Evolutionary conservation across 2,329 filamentous ascomycete species (phyloP), one percentile per base, ranked within the genome.

Genomic region (Ophiostoma himal-ulmi): DNA sequence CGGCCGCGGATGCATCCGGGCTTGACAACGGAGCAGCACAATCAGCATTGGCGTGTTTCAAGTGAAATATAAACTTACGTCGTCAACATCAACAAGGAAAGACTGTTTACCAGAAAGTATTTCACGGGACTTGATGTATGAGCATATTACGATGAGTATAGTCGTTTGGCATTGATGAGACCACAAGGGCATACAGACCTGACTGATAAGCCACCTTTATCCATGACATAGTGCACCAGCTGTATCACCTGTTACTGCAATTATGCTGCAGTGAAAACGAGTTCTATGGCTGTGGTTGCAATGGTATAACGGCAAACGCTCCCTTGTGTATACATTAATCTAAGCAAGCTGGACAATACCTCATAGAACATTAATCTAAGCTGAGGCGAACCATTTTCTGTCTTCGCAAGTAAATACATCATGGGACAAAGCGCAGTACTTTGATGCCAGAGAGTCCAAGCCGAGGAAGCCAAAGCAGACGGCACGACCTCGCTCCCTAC

Each of bases 1-100:
- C 60, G 34, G n/a, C 60, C 30, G 26, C 60, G 60, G 60, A 64
- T 64, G 60, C 60, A 64, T 64, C 60, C 60, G 26, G 10, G 13
- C 13, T 36, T 4, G 30, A 64, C 34, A 10, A 64, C 20, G 17
- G 60, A 64, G 34, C 34, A 64, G 13, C 30, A 64, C 6, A 5
- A 37, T 10, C 30, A n/a, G 30, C 30, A 62, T 11, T 64, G 13
- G 57, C 57, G 57, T 64, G 57, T 64, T 64, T 64, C 4, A 64
- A 17, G 57, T 60, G 5, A 34, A 4, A 26, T 26, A 22, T 11
- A 26, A 5, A 57, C 13, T 10, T 7, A 22, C 1, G 52, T 26
- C 8, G 57, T 62, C 57, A 36, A 20, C 57, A 11, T 54, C 8
- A 17, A 22, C 52, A 54, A 22, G 52, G n/a, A n/a, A n/a, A 54